Percentiles rank a stretch among this genome's conserved stretches.
phyloP scores from a whole-genome alignment of 2,329 filamentous ascomycete species.

The Chrysoporthe deuterocubensis region DNA sequence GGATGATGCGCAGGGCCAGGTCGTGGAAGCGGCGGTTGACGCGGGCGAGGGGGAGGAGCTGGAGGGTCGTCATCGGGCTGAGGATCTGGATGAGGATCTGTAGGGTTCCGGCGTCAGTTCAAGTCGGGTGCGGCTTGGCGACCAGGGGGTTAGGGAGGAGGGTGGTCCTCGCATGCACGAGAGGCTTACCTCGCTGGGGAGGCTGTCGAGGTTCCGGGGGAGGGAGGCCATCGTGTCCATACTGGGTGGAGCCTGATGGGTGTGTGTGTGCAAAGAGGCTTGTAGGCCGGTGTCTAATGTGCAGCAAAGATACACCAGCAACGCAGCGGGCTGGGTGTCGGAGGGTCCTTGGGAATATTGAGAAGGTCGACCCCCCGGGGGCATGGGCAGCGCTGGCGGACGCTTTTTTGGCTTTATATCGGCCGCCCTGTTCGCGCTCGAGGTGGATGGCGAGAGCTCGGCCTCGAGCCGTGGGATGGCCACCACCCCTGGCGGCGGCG shows the following conservation, averaged over 20 bases:
- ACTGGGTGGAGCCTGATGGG: neutral
- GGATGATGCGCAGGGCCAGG: slow-evolving; percentile 35
- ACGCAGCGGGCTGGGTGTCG: slow-evolving; percentile 10
- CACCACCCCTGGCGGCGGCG: neutral
- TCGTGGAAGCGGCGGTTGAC: slow-evolving; percentile 39
- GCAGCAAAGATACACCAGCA: slow-evolving; percentile 18
- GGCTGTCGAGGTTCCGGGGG: slow-evolving; percentile 24
- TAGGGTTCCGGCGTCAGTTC: slow-evolving; percentile 14
- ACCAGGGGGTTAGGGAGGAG: neutral
- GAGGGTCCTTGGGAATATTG: slow-evolving; percentile 21
- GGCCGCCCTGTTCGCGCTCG: neutral
- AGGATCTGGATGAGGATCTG: slow-evolving; percentile 41
- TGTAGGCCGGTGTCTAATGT: slow-evolving; percentile 11
- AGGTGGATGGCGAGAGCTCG: slow-evolving; percentile 3
- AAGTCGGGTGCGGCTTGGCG: too few relatives aligned
- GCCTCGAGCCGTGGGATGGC: neutral
- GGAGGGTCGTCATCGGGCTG: slow-evolving; percentile 34
- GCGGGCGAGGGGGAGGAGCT: slow-evolving; percentile 35
- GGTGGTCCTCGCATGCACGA: too few relatives aligned
- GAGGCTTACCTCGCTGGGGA: slow-evolving; percentile 28
- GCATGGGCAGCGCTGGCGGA: slow-evolving; percentile 20
- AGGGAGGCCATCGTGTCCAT: slow-evolving; percentile 26
- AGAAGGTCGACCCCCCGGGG: slow-evolving; percentile 26
- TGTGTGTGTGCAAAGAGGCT: slow-evolving; percentile 7
- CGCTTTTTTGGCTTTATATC: slow-evolving; percentile 9